phyloP scores from a whole-genome alignment of 108 stramenopile genomes.

The Nitzschia inconspicua region DNA sequence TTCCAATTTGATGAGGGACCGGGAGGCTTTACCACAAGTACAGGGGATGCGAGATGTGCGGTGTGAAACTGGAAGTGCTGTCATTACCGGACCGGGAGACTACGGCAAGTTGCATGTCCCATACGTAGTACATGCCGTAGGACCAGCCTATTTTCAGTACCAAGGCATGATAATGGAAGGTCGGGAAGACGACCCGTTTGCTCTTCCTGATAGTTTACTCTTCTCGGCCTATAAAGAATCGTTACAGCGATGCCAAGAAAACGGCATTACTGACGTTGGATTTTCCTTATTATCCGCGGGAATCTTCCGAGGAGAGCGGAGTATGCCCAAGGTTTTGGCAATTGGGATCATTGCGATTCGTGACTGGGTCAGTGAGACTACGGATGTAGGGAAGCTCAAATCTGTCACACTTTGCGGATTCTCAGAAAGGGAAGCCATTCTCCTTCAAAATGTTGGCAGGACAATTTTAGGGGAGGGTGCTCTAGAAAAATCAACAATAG shows the following conservation, averaged over 20 bases:
- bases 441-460: neutral
- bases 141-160: conserved; percentile 61
- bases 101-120: conserved; percentile 49
- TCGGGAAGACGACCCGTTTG: neutral
- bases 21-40: conserved; percentile 40
- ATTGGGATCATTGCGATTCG: conserved; percentile 58
- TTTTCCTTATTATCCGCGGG: conserved; percentile 78
- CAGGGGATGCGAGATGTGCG: conserved; percentile 19
- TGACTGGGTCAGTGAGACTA: conserved; percentile 38
- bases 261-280: conserved; percentile 53
- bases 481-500: too few species aligned
- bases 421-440: conserved; percentile 1
- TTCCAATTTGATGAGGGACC: conserved; percentile 36
- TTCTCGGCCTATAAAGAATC: conserved; percentile 46
- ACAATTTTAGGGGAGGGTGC: too few species aligned
- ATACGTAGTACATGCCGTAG: conserved; percentile 86
- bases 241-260: conserved; percentile 33
- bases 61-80: conserved; percentile 65
- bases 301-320: conserved; percentile 56
- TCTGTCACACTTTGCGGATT: conserved; percentile 17
- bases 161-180: neutral
- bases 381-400: neutral
- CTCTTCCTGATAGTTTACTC: conserved; percentile 36
- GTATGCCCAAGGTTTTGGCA: conserved; percentile 45
- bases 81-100: conserved; percentile 57